These are phyloP conservation scores for Malania oleifera DNA, from an alignment of 164 flowering plant species.

Conservation along the genomic window DNA sequence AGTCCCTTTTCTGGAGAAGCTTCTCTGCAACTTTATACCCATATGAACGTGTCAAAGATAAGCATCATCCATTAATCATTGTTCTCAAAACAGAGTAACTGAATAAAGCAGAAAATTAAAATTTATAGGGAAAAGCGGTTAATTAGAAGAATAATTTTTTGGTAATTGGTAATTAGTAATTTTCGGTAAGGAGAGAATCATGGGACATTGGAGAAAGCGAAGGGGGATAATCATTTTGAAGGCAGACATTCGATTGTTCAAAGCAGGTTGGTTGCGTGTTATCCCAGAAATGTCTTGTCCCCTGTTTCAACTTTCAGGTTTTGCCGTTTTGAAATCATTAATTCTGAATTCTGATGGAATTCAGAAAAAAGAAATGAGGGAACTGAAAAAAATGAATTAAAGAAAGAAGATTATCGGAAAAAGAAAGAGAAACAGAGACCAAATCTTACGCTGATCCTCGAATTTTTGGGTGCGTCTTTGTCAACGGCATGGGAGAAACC, in stretches of 20 bases:
- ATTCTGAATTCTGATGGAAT: too few relatives aligned
- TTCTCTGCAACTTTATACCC: slow-evolving; percentile 38
- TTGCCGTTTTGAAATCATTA: too few relatives aligned
- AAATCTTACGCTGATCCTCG: slow-evolving; percentile 48
- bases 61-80: not conserved
- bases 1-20: slow-evolving; percentile 47
- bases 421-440: not conserved
- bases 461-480: slow-evolving; percentile 32
- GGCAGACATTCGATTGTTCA: too few relatives aligned
- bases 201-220: too few relatives aligned
- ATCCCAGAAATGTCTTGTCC: too few relatives aligned
- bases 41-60: not conserved
- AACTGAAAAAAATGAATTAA: not conserved
- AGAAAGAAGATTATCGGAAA: not conserved
- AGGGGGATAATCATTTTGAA: too few relatives aligned
- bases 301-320: too few relatives aligned
- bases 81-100: not conserved
- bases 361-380: too few relatives aligned
- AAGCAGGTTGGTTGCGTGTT: too few relatives aligned
- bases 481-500: slow-evolving; percentile 26
- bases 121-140: not conserved
- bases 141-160: too few relatives aligned
- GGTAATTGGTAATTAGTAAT: too few relatives aligned
- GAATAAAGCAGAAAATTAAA: not conserved
- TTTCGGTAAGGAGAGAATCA: not conserved